Conservation (phyloP, 78 protist genomes). For the Dictyostelium brefeldianum region DNA sequence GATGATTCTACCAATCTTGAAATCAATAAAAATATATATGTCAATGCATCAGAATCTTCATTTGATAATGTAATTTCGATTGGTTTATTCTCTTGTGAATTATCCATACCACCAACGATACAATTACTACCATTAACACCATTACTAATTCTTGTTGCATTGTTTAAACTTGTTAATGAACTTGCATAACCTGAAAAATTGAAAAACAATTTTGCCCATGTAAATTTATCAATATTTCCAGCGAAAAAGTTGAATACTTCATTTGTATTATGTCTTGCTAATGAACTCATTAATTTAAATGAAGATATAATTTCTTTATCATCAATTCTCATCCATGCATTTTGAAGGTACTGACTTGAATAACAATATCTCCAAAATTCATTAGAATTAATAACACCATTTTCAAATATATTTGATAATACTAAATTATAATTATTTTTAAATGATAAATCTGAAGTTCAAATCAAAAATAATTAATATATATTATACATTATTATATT, state of each 20-base stretch:
- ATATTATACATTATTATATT: not conserved
- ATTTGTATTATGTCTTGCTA: constrained; percentile 25
- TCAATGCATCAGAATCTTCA: constrained; percentile 43
- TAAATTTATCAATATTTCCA: constrained; percentile 14
- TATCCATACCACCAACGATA: no score
- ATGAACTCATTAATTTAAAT: constrained; percentile 56
- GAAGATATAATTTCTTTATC: constrained; percentile 34
- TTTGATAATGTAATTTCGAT: not conserved
- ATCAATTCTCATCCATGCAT: constrained; percentile 34
- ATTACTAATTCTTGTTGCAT: not conserved
- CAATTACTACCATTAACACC: no score
- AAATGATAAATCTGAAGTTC: constrained; percentile 15
- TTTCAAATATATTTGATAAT: constrained; percentile 14
- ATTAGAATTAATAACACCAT: constrained; percentile 15
- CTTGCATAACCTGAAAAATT: constrained; percentile 12
- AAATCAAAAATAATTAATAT: not conserved
- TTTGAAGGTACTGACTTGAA: not conserved
- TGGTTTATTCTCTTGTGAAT: no score
- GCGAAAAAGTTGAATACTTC: constrained; percentile 69
- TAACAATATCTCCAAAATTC: constrained; percentile 46
- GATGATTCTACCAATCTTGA: constrained; percentile 28
- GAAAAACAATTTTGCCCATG: constrained; percentile 49
- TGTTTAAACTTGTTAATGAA: not conserved
- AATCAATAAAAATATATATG: constrained; percentile 21
- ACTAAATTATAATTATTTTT: constrained; percentile 44